Conservation (phyloP, 83 land plant species). For the Diphasiastrum complanatum region DNA sequence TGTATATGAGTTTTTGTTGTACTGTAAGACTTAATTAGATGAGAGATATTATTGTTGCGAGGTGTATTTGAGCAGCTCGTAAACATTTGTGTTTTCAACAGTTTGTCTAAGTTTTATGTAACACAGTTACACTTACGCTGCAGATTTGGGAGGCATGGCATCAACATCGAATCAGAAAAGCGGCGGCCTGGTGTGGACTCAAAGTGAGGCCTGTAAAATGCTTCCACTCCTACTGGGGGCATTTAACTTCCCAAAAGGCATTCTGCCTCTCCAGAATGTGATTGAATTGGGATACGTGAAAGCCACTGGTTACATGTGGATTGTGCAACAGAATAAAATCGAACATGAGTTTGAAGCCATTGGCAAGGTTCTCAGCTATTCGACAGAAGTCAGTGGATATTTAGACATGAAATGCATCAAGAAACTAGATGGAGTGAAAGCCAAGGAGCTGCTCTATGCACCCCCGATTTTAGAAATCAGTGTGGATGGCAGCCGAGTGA, state of each 20-base stretch:
- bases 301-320: conserved; percentile 50
- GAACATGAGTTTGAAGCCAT: conserved; percentile 41
- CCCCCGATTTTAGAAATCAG: conserved; percentile 41
- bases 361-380: conserved; percentile 44
- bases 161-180: too few species aligned
- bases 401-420: conserved; percentile 31
- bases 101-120: too few species aligned
- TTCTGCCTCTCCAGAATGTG: conserved; percentile 49
- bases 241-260: conserved; percentile 41
- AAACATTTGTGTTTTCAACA: too few species aligned
- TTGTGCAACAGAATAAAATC: conserved; percentile 40
- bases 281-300: conserved; percentile 43
- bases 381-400: conserved; percentile 32
- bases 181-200: conserved; percentile 40
- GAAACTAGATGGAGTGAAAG: conserved; percentile 55
- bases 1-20: too few species aligned
- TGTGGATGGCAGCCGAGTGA: conserved; percentile 27
- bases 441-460: conserved; percentile 56
- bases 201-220: conserved; percentile 35
- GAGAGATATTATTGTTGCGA: too few species aligned
- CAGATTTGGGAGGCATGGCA: too few species aligned
- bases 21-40: too few species aligned
- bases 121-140: too few species aligned
- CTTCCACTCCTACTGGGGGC: conserved; percentile 37
- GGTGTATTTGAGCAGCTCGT: too few species aligned